Evolutionary conservation across 2,329 filamentous ascomycete species (phyloP), one percentile per base, ranked within the genome.

Genomic region (Diaporthe sp.): DNA sequence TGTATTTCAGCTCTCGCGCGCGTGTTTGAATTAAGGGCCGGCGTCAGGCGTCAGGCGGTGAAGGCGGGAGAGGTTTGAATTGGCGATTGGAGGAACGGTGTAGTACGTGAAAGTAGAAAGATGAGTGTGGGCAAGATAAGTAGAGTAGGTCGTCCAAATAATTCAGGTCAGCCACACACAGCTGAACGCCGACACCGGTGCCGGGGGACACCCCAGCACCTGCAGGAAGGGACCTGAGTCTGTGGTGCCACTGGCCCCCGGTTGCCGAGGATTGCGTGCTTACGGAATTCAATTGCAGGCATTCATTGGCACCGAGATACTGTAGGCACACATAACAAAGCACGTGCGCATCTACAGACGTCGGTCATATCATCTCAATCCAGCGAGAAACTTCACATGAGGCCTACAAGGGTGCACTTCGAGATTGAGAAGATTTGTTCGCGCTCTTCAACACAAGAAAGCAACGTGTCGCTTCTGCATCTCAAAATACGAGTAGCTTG

Each of bases 131-230:
- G n/a, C 35, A 38, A 45, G 40, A 33, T 66, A 54, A 66, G 54
- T 47, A n/a, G 25, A 57, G 13, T 4, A 22, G 30, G 45, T 57
- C 22, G 67, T 55, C 40, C 54, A 45, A 33, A 45, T 57, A 67
- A 57, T 67, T 55, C 64, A n/a, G 55, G 55, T 38, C 55, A 42
- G 25, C 35, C 22, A 52, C 25, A 13, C 38, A 4, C 58, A 30
- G 35, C 30, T 40, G 28, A 38, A 60, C 60, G 72, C 74, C 74
- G 74, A 76, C 58, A 71, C 72, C 75, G 75, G 75, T 68, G 45
- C 72, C 72, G 69, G 73, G 68, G 71, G 5, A 22, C 58, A 5
- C 45, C 55, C 58, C 68, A 70, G n/a, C 45, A 50, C 22, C 61
- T 67, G 61, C 45, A 52, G 19, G 12, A 38, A 52, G 45, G 28